A percentile compares a stretch with the other conserved stretches of the same genome.
Conservation (phyloP, 805 yeast species). For the Metschnikowia kunwiensis region DNA sequence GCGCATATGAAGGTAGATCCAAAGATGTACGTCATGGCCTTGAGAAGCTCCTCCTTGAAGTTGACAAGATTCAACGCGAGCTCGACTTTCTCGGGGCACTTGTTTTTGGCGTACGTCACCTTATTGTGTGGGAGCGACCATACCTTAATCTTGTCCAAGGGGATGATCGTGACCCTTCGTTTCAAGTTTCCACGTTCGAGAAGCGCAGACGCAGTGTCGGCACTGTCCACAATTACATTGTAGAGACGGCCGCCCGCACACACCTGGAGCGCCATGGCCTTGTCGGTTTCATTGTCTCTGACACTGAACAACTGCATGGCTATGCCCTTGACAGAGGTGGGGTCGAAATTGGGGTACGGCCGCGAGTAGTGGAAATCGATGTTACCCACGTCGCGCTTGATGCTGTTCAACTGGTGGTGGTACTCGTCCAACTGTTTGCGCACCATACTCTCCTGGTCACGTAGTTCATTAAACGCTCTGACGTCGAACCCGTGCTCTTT, state of each 20-base stretch:
- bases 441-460: slow-evolving; percentile 38
- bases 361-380: slow-evolving; percentile 70
- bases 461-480: slow-evolving; percentile 41
- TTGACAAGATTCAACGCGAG: slow-evolving; percentile 81
- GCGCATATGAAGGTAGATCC: slow-evolving; percentile 86
- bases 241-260: slow-evolving; percentile 91
- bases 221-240: slow-evolving; percentile 88
- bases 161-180: slow-evolving; percentile 86
- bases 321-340: slow-evolving; percentile 72
- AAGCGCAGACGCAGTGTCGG: slow-evolving; percentile 76
- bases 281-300: slow-evolving; percentile 51
- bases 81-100: slow-evolving; percentile 83
- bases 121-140: slow-evolving; percentile 49
- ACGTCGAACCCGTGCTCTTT: slow-evolving; percentile 58
- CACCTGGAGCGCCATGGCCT: slow-evolving; percentile 82
- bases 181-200: slow-evolving; percentile 74
- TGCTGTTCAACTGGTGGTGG: slow-evolving; percentile 46
- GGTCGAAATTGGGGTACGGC: slow-evolving; percentile 61
- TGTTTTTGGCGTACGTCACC: slow-evolving; percentile 62
- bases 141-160: slow-evolving; percentile 79
- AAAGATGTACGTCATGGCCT: slow-evolving; percentile 89
- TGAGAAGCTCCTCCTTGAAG: slow-evolving; percentile 63
- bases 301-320: slow-evolving; percentile 81
- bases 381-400: slow-evolving; percentile 65
- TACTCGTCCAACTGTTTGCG: slow-evolving; percentile 26